These are phyloP conservation scores for Dendrobium nobile DNA, from an alignment of 106 monocot genomes.

Conservation along the genomic window DNA sequence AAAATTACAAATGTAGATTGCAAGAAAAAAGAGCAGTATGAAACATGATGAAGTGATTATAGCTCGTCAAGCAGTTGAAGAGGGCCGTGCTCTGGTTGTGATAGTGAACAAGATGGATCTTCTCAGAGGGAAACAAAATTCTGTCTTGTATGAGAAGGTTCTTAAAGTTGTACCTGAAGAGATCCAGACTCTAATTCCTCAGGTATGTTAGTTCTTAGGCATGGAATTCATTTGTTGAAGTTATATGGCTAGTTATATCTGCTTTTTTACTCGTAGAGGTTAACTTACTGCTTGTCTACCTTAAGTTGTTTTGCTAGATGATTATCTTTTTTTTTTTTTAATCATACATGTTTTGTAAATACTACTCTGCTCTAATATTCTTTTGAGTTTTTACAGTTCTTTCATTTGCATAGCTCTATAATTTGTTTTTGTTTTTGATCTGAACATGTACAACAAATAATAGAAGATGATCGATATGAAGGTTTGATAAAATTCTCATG, in stretches of 20 bases:
- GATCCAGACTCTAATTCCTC: slow-evolving; percentile 81
- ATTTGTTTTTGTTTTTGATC: neutral
- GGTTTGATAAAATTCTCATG: neutral
- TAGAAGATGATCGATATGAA: neutral
- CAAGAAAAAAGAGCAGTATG: slow-evolving; percentile 68
- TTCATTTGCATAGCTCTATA: neutral
- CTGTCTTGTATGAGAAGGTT: slow-evolving; percentile 45
- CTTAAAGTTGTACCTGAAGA: slow-evolving; percentile 70
- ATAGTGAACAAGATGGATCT: slow-evolving; percentile 99
- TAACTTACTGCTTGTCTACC: neutral
- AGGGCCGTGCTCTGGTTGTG: slow-evolving; percentile 90
- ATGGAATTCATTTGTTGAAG: neutral
- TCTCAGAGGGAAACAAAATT: slow-evolving; percentile 49
- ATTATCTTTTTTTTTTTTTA: neutral
- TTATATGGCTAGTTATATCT: neutral
- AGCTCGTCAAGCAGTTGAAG: slow-evolving; percentile 90
- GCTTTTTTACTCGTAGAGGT: neutral
- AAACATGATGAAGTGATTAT: slow-evolving; percentile 88
- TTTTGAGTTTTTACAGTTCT: neutral
- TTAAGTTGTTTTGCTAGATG: neutral
- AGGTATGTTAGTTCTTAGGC: slow-evolving; percentile 35
- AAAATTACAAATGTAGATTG: slow-evolving; percentile 51
- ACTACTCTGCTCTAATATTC: neutral
- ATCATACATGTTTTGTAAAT: neutral
- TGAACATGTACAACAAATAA: neutral